Base-by-base conservation (phyloP, 1,139 yeast genomes). In the Petasospora fabianii region DNA sequence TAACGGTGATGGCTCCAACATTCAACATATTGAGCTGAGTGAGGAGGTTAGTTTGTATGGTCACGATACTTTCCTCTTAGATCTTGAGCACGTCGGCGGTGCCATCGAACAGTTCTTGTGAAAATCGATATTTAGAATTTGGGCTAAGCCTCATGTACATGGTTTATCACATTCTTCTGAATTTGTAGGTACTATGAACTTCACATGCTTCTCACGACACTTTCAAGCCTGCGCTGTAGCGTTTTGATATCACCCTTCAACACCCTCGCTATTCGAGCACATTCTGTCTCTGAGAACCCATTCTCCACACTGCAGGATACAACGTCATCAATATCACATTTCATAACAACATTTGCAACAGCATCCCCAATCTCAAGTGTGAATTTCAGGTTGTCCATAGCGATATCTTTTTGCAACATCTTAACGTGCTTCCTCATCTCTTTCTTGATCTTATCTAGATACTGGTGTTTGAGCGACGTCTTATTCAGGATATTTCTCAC, bases 1-100 rank as follows among this genome's bases (percentile, higher is more conserved):
- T 15, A 36, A 39, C 13, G 59, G 59, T 24, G 61, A 62, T 42
- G 67, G 66, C 6, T 44, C 55, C 8, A 66, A 67, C 34, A 69
- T 83, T 35, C 66, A 68, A 44, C 86, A 86, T 58, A 69, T 80
- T 39, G 97, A 88, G 56, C 68, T 88, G 42, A 79, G 88, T 24
- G 79, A 77, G 41, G 85, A 84, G 36, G 70, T 84, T 27, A 82
- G 94, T 55, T 73, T 82, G 54, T 88, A 76, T 59, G 97, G 97
- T 3, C 97, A 88, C 54, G 97, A 88, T 59, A 88, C 97, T 0
- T 88, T 88, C 58, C 65, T 88, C 49, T 65, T 88, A 39, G 87
- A 87, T 48, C 67, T 84, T 43, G 81, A 83, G 49, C 80, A 86
- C 54, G 80, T 88, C 38, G 97, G 97, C 6, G 75, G 71, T 4